Conservation (phyloP, 345 rosid genomes). For the Anacardium occidentale region DNA sequence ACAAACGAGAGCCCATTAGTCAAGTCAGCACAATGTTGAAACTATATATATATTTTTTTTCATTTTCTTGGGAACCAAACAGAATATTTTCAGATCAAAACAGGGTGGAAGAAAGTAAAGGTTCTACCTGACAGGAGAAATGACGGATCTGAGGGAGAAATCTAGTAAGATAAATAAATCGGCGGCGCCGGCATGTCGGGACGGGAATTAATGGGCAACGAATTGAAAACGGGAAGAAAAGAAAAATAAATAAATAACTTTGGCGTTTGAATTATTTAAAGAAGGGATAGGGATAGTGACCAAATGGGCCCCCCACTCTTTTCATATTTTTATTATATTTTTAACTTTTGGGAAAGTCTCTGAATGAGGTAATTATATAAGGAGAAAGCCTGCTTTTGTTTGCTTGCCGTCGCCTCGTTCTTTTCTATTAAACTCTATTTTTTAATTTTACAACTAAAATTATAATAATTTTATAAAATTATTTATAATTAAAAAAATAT, state of each 20-base stretch:
- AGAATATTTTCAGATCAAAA: slow-evolving; percentile 16
- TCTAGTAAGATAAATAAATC: slow-evolving; percentile 20
- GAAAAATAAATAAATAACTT: background rate
- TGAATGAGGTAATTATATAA: background rate
- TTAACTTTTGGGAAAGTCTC: background rate
- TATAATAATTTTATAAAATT: no score
- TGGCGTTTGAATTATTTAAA: slow-evolving; percentile 34
- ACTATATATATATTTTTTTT: background rate
- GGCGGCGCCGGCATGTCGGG: slow-evolving; percentile 47
- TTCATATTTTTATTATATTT: background rate
- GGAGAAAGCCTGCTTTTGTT: slow-evolving; percentile 28
- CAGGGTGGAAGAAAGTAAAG: background rate
- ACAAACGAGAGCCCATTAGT: background rate
- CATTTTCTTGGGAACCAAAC: slow-evolving; percentile 34
- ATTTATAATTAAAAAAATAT: no score
- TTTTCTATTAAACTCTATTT: background rate
- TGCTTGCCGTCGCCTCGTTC: background rate
- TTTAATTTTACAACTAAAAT: no score
- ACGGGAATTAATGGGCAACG: slow-evolving; percentile 37
- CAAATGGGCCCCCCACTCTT: slow-evolving; percentile 15
- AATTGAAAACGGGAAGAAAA: slow-evolving; percentile 18
- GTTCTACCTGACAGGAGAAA: slow-evolving; percentile 30
- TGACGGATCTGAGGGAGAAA: slow-evolving; percentile 33
- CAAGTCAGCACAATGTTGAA: background rate
- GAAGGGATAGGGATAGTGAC: slow-evolving; percentile 39